These are phyloP conservation scores for Pseudevernia furfuracea DNA, from an alignment of 495 filamentous ascomycete species.

Conservation along the genomic window DNA sequence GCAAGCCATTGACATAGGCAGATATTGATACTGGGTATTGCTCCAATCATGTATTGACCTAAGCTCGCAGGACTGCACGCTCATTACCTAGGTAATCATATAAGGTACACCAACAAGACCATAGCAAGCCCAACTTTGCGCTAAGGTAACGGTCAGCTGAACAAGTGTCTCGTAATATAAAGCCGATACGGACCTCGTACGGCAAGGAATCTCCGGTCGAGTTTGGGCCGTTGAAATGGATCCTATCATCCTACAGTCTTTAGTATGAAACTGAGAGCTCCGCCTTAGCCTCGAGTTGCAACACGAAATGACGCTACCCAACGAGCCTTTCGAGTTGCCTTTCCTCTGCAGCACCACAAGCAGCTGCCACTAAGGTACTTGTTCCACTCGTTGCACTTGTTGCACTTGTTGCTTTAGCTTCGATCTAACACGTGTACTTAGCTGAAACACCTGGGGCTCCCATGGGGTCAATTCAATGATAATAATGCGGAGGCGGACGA, in stretches of 20 bases:
- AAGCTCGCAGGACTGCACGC: neutral
- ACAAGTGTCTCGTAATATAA: neutral
- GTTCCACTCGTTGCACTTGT: too few relatives aligned
- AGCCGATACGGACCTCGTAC: neutral
- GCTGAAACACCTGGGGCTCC: neutral
- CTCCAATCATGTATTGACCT: neutral
- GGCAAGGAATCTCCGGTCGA: too few relatives aligned
- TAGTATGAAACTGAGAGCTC: neutral
- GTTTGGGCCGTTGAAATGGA: neutral
- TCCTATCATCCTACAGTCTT: neutral
- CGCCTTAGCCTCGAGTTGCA: neutral
- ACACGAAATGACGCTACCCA: neutral
- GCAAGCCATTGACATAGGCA: neutral
- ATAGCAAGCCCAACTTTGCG: neutral
- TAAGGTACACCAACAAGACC: neutral
- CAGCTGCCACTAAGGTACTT: too few relatives aligned
- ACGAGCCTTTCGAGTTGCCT: neutral
- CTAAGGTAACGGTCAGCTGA: neutral
- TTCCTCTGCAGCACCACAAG: too few relatives aligned
- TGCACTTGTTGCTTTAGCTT: neutral
- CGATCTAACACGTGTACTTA: neutral
- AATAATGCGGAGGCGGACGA: conserved; percentile 1
- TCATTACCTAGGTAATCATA: neutral
- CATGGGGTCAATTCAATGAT: neutral
- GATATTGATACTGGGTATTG: neutral